These are phyloP conservation scores for Barbatosphaeria neglecta DNA, from an alignment of 495 filamentous ascomycete genomes.

Conservation along the genomic window DNA sequence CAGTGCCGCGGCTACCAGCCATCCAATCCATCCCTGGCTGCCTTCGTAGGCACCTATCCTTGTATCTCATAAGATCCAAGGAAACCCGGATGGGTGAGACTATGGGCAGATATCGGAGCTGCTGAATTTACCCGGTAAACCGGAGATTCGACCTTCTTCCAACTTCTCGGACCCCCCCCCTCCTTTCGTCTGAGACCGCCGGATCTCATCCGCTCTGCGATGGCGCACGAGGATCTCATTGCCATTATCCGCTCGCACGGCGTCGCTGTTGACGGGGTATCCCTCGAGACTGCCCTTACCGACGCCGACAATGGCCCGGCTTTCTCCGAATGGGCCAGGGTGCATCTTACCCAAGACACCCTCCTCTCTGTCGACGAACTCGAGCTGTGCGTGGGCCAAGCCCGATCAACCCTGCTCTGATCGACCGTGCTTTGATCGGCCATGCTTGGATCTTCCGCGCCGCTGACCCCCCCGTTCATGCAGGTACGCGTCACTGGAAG, in stretches of 20 bases:
- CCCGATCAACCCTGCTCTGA: no score
- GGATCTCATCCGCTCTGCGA: not conserved
- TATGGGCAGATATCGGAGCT: no score
- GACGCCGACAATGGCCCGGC: not conserved
- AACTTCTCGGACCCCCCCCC: no score
- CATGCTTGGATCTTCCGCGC: not conserved
- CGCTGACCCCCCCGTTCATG: not conserved
- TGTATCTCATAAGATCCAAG: not conserved
- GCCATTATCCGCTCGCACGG: not conserved
- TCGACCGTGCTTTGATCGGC: no score
- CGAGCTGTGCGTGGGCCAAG: conserved; percentile 19
- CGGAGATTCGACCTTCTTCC: no score
- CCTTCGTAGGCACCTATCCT: not conserved
- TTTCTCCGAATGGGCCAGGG: conserved; percentile 25
- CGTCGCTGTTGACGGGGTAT: not conserved
- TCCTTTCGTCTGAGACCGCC: no score
- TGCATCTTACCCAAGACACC: conserved; percentile 29
- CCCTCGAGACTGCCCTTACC: not conserved
- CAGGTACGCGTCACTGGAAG: conserved; percentile 26
- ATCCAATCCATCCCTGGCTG: not conserved
- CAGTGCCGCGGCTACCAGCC: not conserved
- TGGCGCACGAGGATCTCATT: not conserved
- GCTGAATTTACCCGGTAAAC: no score
- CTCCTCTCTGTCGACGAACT: conserved; percentile 32
- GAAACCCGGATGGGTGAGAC: no score